Conservation (phyloP, 2,329 filamentous ascomycete species). For the Penicillium glabrum region DNA sequence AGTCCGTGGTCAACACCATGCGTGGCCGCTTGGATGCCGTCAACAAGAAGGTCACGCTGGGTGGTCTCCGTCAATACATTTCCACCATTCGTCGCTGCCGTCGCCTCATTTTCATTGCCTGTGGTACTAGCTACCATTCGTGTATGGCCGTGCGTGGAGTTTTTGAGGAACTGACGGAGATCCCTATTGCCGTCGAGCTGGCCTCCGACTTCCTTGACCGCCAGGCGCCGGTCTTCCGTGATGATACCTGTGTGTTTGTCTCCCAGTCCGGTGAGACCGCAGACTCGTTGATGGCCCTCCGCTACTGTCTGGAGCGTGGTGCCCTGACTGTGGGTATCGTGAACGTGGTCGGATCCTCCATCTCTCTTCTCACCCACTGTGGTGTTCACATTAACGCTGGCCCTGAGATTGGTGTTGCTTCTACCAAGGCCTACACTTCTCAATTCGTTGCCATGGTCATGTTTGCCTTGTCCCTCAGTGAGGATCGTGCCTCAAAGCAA, state of each 20-base stretch:
- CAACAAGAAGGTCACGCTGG: constrained; percentile 93
- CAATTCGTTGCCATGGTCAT: constrained; percentile 99
- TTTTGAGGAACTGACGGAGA: constrained; percentile 97
- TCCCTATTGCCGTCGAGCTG: constrained; percentile 94
- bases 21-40: constrained; percentile 91
- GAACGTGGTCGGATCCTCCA: constrained; percentile 97
- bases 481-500: constrained; percentile 94
- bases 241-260: constrained; percentile 98
- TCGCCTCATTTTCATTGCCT: constrained; percentile 98
- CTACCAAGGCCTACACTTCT: constrained; percentile 98
- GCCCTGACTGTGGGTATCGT: constrained; percentile 97
- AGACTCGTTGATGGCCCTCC: constrained; percentile 93
- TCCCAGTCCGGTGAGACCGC: constrained; percentile 98
- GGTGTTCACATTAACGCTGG: constrained; percentile 99
- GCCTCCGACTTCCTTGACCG: constrained; percentile 98
- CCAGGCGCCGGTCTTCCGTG: constrained; percentile 96
- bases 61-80: constrained; percentile 94
- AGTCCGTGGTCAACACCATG: constrained; percentile 99
- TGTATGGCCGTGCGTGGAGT: constrained; percentile 99
- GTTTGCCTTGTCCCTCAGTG: constrained; percentile 94
- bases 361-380: constrained; percentile 97
- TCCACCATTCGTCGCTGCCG: constrained; percentile 94
- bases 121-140: constrained; percentile 96
- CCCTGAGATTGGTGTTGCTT: constrained; percentile 97
- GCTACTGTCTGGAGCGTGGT: constrained; percentile 97